Conservation (phyloP, 306 rosid species). For the Vigna angularis region DNA sequence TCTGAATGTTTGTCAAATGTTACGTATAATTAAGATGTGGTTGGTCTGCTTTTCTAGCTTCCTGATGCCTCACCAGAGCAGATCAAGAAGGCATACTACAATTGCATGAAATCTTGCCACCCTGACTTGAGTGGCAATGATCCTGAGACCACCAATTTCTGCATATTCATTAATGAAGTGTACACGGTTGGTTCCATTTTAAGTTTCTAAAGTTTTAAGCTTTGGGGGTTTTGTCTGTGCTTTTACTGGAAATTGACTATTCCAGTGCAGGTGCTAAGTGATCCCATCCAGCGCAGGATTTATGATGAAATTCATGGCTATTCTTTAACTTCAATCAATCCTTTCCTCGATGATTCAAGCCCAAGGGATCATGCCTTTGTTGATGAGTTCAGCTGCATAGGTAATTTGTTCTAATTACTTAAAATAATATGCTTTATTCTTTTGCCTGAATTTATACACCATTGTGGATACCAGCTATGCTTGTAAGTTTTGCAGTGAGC, state of each 20-base stretch:
- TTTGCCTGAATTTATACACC: slow-evolving; percentile 2
- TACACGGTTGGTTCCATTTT: slow-evolving; percentile 63
- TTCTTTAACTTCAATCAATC: slow-evolving; percentile 77
- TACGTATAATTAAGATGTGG: slow-evolving; percentile 29
- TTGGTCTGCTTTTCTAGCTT: slow-evolving; percentile 55
- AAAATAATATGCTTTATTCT: neutral
- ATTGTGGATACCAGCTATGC: slow-evolving; percentile 24
- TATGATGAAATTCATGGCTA: slow-evolving; percentile 90
- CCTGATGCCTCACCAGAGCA: slow-evolving; percentile 81
- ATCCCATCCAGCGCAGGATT: slow-evolving; percentile 78
- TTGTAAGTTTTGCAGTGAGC: slow-evolving; percentile 15
- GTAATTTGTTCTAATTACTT: slow-evolving; percentile 34
- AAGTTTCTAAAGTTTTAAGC: slow-evolving; percentile 28
- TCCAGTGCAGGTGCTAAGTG: slow-evolving; percentile 78
- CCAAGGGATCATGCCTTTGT: slow-evolving; percentile 75
- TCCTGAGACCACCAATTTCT: slow-evolving; percentile 78
- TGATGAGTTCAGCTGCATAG: slow-evolving; percentile 90
- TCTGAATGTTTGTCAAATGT: slow-evolving; percentile 15
- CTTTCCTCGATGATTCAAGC: slow-evolving; percentile 69
- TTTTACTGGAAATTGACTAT: slow-evolving; percentile 45
- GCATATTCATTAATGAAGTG: slow-evolving; percentile 83
- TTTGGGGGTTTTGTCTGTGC: slow-evolving; percentile 18
- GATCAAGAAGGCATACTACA: slow-evolving; percentile 77
- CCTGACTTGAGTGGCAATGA: slow-evolving; percentile 82
- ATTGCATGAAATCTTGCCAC: slow-evolving; percentile 91